Evolutionary conservation across 2,329 filamentous ascomycete species (phyloP).

Genomic region (Monosporascus sp.): DNA sequence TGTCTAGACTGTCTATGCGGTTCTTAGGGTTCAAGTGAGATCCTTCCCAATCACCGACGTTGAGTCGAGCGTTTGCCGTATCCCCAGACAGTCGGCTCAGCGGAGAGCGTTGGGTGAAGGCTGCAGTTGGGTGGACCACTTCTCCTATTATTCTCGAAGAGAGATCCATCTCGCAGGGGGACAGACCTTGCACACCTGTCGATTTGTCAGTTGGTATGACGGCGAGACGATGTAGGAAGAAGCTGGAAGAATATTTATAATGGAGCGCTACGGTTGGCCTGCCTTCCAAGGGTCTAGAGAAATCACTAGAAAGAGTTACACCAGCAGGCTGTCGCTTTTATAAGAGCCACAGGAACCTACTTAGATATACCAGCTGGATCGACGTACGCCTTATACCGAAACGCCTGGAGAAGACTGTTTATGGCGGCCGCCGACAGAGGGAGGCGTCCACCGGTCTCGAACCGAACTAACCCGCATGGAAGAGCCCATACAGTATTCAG

Average conservation of each 20-base stretch:
- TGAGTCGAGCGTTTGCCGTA: neutral
- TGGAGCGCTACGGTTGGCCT: no score
- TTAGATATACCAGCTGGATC: neutral
- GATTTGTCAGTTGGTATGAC: neutral
- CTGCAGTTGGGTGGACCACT: constrained; percentile 55
- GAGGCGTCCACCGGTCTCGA: neutral
- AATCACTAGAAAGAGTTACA: no score
- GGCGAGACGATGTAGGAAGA: no score
- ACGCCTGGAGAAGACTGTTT: neutral
- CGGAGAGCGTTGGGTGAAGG: constrained; percentile 29
- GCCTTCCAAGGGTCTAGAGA: no score
- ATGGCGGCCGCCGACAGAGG: neutral
- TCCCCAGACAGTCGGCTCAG: neutral
- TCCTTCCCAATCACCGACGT: constrained; percentile 35
- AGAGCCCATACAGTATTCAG: neutral
- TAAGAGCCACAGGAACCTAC: no score
- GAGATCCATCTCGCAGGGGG: constrained; percentile 43
- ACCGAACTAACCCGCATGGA: neutral
- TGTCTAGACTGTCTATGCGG: constrained; percentile 51
- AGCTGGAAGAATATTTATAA: no score
- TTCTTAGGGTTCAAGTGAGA: constrained; percentile 57
- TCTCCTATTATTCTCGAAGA: constrained; percentile 48
- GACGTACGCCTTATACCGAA: neutral
- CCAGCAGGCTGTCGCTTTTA: no score
- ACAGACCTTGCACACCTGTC: constrained; percentile 9